Percentiles rank a stretch among this genome's conserved stretches.
These are phyloP conservation scores for Phaseolus coccineus DNA, from an alignment of 331 rosid genomes.

Conservation along the genomic window DNA sequence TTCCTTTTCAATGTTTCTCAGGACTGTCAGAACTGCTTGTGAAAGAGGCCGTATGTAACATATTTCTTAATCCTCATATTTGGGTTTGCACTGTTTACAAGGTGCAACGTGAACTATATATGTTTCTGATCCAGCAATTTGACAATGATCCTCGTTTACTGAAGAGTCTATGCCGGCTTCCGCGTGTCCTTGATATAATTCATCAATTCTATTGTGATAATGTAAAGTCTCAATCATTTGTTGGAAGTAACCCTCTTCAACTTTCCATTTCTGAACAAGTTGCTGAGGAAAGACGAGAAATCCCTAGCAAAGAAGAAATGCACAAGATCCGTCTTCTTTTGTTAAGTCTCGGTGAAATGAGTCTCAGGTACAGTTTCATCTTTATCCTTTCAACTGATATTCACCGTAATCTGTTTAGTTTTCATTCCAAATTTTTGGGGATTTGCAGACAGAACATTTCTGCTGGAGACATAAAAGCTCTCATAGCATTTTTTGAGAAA, in stretches of 20 bases:
- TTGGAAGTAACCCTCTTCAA: slow-evolving; percentile 65
- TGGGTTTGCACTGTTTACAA: slow-evolving; percentile 80
- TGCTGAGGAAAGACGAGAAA: slow-evolving; percentile 72
- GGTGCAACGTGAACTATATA: slow-evolving; percentile 93
- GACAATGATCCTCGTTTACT: slow-evolving; percentile 93
- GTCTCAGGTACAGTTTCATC: slow-evolving; percentile 72
- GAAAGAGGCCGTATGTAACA: slow-evolving; percentile 79
- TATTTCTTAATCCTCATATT: slow-evolving; percentile 91
- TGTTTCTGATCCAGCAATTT: slow-evolving; percentile 95
- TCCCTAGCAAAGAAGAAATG: slow-evolving; percentile 81
- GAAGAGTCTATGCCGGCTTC: slow-evolving; percentile 79
- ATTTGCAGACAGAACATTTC: slow-evolving; percentile 82
- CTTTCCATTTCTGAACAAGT: slow-evolving; percentile 57
- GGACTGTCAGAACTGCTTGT: slow-evolving; percentile 84
- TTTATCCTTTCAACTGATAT: slow-evolving; percentile 30
- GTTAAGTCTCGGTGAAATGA: slow-evolving; percentile 97
- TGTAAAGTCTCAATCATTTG: slow-evolving; percentile 58
- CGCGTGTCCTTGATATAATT: slow-evolving; percentile 85
- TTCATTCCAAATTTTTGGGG: slow-evolving; percentile 45
- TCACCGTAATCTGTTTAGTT: slow-evolving; percentile 3
- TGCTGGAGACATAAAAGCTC: slow-evolving; percentile 83
- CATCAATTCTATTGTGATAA: slow-evolving; percentile 80
- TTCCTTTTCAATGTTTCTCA: slow-evolving; percentile 42
- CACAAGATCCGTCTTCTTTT: slow-evolving; percentile 94
- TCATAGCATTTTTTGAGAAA: slow-evolving; percentile 87